Evolutionary conservation across 352 stramenopile genomes (phyloP), one percentile per base, ranked within the genome.

Genomic region (Lagenidium sp.): DNA sequence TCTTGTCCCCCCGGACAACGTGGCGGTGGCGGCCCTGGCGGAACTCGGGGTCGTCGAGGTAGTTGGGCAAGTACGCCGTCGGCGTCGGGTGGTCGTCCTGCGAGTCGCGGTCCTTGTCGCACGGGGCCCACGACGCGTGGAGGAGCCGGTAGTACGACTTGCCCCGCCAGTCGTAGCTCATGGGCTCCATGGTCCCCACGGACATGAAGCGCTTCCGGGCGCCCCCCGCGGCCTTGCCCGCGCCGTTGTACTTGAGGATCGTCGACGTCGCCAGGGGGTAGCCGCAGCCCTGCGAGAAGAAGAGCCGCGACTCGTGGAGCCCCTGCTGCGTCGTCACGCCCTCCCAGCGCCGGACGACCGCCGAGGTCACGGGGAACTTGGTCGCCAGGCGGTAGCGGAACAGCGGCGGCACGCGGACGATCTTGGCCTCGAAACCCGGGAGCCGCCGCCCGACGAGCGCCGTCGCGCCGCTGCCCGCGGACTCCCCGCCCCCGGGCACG

Each of bases 131-230:
- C 4, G 76, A 88, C 19, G 81, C 55, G 47, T 94, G 81, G 23
- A 94, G 62, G 35, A 90, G 53, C 3, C 75, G 81, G 47, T 83
- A 94, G 60, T 94, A 94, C 35, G 78, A 87, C 41, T 85, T 94
- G 25, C 81, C 81, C 20, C 78, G 61, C 81, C 81, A 94, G 57
- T 91, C 78, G 55, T 94, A 91, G 38, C 66, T 64, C 32, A 54
- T 69, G 6, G 68, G 62, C 34, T 84, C 71, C 20, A 82, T 38
- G 40, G 60, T 63, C 4, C 64, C 62, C 22, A 82, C 50, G 6
- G 74, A 88, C n/a, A 68, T 57, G 25, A 85, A 70, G 0, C 76
- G 53, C 36, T 80, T 76, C 16, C 69, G 63, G n/a, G 60, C 44
- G n/a, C n/a, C n/a, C n/a, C n/a, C n/a, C 24, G 68, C 48, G 4